Conservation (phyloP, 495 filamentous ascomycete species). For the Lentithecium fluviatile region DNA sequence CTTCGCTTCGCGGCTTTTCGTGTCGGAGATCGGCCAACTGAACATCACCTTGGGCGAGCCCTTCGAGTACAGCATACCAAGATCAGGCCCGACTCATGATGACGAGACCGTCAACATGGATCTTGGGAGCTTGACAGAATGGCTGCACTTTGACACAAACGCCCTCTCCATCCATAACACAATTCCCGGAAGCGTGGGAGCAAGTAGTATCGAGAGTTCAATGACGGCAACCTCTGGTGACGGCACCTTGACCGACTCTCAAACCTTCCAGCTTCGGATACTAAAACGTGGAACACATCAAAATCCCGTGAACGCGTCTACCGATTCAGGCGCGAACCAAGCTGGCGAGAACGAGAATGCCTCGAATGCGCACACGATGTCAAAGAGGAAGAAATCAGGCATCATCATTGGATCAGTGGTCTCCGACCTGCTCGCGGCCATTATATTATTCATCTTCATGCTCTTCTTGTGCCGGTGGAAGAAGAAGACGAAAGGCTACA, state of each 20-base stretch:
- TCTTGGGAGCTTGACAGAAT: constrained; percentile 54
- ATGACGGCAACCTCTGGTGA: constrained; percentile 27
- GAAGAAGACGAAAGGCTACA: constrained; percentile 19
- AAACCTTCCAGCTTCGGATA: constrained; percentile 33
- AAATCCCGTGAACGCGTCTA: background rate
- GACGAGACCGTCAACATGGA: constrained; percentile 57
- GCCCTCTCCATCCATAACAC: constrained; percentile 61
- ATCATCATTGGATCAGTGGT: constrained; percentile 17
- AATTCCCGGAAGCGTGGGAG: constrained; percentile 53
- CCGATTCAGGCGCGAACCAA: background rate
- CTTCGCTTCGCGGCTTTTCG: constrained; percentile 50
- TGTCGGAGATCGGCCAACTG: constrained; percentile 45
- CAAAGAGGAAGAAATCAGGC: constrained; percentile 4
- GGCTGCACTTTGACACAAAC: constrained; percentile 64
- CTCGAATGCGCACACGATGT: background rate
- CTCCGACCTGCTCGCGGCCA: background rate
- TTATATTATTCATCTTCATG: constrained; percentile 17
- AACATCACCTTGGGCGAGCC: constrained; percentile 61
- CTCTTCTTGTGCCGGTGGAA: constrained; percentile 22
- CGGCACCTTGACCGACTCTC: constrained; percentile 23
- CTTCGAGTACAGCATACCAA: constrained; percentile 64
- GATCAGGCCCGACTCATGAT: constrained; percentile 52
- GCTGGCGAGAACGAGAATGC: background rate
- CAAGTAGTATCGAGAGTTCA: constrained; percentile 31
- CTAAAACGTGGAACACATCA: background rate